Conservation (phyloP, 805 yeast genomes). For the Hanseniaspora thailandica region DNA sequence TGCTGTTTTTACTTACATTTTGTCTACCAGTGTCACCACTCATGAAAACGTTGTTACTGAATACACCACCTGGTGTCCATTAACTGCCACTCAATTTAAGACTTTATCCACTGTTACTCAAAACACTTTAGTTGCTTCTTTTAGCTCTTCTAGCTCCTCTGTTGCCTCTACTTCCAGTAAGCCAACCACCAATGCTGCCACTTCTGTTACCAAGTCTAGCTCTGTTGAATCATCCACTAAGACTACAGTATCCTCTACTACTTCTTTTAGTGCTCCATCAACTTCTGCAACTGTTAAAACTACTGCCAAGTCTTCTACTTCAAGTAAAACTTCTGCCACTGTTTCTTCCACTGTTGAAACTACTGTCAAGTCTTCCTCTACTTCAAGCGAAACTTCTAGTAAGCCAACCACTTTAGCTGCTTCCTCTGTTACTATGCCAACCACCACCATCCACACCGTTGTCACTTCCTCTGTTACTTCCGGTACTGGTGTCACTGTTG, state of each 20-base stretch:
- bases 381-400: too few relatives aligned
- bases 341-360: background rate
- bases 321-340: too few relatives aligned
- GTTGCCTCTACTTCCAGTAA: background rate
- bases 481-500: constrained; percentile 1
- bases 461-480: background rate
- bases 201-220: background rate
- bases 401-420: too few relatives aligned
- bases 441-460: background rate
- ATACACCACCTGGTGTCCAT: constrained; percentile 15
- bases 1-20: background rate
- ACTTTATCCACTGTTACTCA: background rate
- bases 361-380: background rate
- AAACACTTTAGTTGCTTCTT: background rate
- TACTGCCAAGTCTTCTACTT: background rate
- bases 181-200: background rate
- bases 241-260: background rate
- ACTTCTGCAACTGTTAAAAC: background rate
- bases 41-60: constrained; percentile 3
- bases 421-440: background rate
- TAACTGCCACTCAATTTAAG: background rate
- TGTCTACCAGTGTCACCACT: constrained; percentile 2
- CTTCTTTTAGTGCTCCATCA: background rate
- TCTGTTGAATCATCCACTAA: background rate
- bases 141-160: background rate